phyloP scores from a whole-genome alignment of 495 filamentous ascomycete genomes.

The Hyphodiscus hymeniophilus region DNA sequence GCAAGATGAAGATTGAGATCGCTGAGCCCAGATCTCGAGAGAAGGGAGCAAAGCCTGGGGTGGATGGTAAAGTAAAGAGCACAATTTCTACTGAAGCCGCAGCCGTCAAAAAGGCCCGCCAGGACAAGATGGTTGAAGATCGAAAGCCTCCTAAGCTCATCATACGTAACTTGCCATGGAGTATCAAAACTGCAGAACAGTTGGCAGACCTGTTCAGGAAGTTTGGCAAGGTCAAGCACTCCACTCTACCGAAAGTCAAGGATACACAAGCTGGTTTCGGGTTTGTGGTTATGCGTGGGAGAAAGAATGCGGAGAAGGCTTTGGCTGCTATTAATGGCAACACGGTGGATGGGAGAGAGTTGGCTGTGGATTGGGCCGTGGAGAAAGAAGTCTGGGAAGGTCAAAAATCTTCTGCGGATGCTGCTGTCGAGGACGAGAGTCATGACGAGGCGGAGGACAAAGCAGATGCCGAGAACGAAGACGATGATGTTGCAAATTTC shows the following conservation, averaged over 20 bases:
- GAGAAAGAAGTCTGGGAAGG: constrained; percentile 81
- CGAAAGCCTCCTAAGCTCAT: constrained; percentile 74
- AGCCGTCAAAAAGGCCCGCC: constrained; percentile 48
- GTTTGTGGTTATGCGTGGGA: constrained; percentile 80
- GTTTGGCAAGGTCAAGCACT: constrained; percentile 82
- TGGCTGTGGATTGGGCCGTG: constrained; percentile 95
- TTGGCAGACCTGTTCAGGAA: constrained; percentile 67
- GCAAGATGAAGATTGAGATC: constrained; percentile 76
- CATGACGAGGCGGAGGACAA: constrained; percentile 19
- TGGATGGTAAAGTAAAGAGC: constrained; percentile 39
- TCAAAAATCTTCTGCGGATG: constrained; percentile 23
- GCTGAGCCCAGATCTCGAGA: constrained; percentile 76
- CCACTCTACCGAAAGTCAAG: constrained; percentile 65
- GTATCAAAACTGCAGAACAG: constrained; percentile 76
- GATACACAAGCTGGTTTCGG: constrained; percentile 78
- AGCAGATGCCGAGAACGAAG: constrained; percentile 26
- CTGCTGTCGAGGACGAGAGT: constrained; percentile 6
- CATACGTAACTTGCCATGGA: constrained; percentile 94
- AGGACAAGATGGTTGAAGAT: constrained; percentile 43
- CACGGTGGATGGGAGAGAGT: constrained; percentile 71
- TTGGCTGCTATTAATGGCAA: constrained; percentile 80
- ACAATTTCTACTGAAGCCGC: constrained; percentile 36
- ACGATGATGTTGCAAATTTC: constrained; percentile 33
- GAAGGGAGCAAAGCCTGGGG: constrained; percentile 26
- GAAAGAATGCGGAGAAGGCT: constrained; percentile 88